Evolutionary conservation across 192 early-diverging fungal genomes (phyloP).

Genomic region (Geranomyces variabilis): DNA sequence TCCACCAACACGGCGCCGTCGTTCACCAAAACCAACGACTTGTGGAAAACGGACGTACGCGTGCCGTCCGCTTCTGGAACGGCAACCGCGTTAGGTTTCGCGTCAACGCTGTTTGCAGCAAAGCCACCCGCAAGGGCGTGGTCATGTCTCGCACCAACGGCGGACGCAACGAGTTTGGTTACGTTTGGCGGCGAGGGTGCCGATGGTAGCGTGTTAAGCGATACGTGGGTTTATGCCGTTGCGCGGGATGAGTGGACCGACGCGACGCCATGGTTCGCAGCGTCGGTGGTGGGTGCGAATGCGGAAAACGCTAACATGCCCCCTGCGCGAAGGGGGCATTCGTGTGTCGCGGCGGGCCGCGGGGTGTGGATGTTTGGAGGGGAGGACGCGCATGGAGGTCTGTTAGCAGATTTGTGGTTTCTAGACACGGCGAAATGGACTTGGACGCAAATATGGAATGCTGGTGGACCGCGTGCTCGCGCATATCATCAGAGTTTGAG

Average conservation of each 20-base stretch:
- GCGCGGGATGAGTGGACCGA: constrained; percentile 8
- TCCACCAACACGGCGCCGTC: not conserved
- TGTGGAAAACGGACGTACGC: not conserved
- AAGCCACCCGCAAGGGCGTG: constrained; percentile 18
- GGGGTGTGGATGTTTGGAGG: constrained; percentile 22
- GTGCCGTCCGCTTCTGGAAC: not conserved
- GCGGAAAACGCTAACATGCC: not conserved
- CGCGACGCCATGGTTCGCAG: constrained; percentile 18
- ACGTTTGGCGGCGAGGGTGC: not conserved
- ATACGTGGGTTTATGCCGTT: constrained; percentile 23
- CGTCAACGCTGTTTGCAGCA: not conserved
- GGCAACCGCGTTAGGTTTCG: constrained; percentile 12
- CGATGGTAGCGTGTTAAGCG: not conserved
- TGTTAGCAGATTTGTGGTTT: constrained; percentile 18
- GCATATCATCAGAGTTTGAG: constrained; percentile 11
- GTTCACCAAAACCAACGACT: not conserved
- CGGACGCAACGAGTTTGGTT: not conserved
- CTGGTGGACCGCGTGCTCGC: not conserved
- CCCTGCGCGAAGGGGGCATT: not conserved
- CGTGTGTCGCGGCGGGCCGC: not conserved
- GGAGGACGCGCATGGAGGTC: not conserved
- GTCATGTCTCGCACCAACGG: constrained; percentile 1
- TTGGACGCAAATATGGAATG: not conserved
- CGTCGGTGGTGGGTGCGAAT: too few relatives aligned
- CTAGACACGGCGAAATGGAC: constrained; percentile 17